These are phyloP conservation scores for Lasiodiplodia theobromae DNA, from an alignment of 2,329 filamentous ascomycete genomes.

Conservation along the genomic window DNA sequence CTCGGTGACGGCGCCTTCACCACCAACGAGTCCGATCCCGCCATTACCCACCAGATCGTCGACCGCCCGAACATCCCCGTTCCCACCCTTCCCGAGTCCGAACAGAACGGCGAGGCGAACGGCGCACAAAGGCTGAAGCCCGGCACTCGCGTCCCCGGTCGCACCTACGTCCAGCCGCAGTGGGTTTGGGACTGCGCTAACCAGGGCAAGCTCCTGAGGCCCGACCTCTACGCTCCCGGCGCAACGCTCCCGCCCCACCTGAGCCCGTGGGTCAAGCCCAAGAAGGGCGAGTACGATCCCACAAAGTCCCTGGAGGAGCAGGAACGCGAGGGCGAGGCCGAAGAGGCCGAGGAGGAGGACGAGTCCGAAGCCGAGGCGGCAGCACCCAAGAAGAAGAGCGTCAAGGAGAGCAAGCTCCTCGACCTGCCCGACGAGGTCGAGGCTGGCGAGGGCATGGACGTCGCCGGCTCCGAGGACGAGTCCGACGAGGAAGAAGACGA, in stretches of 20 bases:
- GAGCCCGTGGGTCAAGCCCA: constrained; percentile 91
- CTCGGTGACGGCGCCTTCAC: constrained; percentile 93
- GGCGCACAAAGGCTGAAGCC: constrained; percentile 37
- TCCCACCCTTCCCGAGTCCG: constrained; percentile 47
- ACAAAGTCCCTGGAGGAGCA: constrained; percentile 85
- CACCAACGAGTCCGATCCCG: constrained; percentile 82
- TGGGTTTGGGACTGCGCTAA: constrained; percentile 99
- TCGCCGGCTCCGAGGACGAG: constrained; percentile 49
- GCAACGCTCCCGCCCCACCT: constrained; percentile 90
- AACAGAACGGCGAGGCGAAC: constrained; percentile 47
- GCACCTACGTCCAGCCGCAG: constrained; percentile 93
- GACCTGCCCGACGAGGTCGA: constrained; percentile 54
- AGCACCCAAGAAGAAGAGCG: constrained; percentile 42
- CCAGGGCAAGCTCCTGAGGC: constrained; percentile 83
- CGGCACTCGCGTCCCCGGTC: constrained; percentile 79
- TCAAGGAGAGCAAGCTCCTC: constrained; percentile 39
- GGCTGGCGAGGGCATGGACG: constrained; percentile 58
- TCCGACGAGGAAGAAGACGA: constrained; percentile 55
- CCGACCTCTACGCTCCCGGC: constrained; percentile 89
- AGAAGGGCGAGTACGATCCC: constrained; percentile 89
- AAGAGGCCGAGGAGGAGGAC: constrained; percentile 69
- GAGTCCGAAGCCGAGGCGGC: constrained; percentile 51
- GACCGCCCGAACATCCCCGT: constrained; percentile 77
- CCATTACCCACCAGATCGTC: constrained; percentile 95
- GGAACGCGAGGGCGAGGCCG: constrained; percentile 83